Evolutionary conservation across 306 rosid genomes (phyloP).

Genomic region (Sicyos baderoa): DNA sequence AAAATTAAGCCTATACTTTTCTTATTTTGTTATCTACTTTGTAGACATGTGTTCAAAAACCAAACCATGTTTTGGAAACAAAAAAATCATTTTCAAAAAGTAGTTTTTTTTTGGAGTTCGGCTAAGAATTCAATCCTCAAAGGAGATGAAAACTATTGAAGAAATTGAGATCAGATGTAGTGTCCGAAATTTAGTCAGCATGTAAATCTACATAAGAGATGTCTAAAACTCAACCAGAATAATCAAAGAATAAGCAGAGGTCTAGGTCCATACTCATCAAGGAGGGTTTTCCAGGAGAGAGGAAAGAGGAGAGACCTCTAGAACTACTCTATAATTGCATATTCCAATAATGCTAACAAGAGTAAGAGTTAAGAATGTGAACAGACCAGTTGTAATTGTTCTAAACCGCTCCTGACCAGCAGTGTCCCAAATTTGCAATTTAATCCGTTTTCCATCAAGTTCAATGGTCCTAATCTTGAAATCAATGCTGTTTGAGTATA

Average conservation of each 20-base stretch:
- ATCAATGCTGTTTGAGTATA: conserved; percentile 54
- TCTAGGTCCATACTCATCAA: conserved; percentile 2
- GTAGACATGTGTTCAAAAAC: too few species aligned
- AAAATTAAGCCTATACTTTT: too few species aligned
- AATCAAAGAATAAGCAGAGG: background rate
- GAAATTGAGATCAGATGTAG: background rate
- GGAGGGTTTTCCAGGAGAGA: too few species aligned
- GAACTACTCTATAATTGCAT: background rate
- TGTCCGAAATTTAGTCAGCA: background rate
- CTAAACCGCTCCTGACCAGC: conserved; percentile 94
- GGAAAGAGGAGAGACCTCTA: background rate
- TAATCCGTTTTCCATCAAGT: conserved; percentile 82
- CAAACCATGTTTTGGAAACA: too few species aligned
- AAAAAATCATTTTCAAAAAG: too few species aligned
- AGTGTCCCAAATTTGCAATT: conserved; percentile 96
- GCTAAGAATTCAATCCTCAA: too few species aligned
- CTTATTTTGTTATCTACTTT: too few species aligned
- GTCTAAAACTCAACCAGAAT: background rate
- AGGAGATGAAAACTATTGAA: too few species aligned
- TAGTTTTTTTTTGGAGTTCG: too few species aligned
- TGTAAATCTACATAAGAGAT: background rate
- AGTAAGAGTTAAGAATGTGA: background rate
- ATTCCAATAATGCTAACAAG: background rate
- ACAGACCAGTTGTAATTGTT: conserved; percentile 88
- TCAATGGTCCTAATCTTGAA: conserved; percentile 91